Conservation (phyloP, 73 alveolate species). For the Blepharisma stoltei region DNA sequence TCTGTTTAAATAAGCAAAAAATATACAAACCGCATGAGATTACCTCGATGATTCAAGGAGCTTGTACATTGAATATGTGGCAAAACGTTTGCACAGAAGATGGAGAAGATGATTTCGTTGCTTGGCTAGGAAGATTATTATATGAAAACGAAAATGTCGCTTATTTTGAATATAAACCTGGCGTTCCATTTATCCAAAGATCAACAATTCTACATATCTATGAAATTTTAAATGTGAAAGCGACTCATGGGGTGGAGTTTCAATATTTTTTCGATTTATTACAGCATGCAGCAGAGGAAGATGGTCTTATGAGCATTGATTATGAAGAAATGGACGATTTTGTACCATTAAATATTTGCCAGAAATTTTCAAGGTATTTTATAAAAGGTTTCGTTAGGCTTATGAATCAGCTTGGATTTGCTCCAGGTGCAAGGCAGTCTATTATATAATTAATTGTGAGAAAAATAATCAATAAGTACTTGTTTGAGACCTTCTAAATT, state of each 20-base stretch:
- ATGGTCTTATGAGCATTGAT: slow-evolving; percentile 75
- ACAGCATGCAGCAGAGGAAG: slow-evolving; percentile 90
- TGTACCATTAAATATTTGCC: slow-evolving; percentile 83
- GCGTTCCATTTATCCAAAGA: slow-evolving; percentile 55
- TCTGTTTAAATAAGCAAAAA: slow-evolving; percentile 71
- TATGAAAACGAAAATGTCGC: slow-evolving; percentile 56
- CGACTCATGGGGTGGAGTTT: slow-evolving; percentile 91
- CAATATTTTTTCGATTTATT: slow-evolving; percentile 84
- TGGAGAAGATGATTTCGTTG: slow-evolving; percentile 74
- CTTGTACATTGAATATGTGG: slow-evolving; percentile 83
- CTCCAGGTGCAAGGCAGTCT: slow-evolving; percentile 1
- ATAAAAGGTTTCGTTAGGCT: slow-evolving; percentile 78
- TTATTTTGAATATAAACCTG: slow-evolving; percentile 45
- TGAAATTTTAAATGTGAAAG: slow-evolving; percentile 84
- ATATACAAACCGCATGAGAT: slow-evolving; percentile 82
- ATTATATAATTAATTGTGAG: too few species aligned
- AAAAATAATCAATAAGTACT: too few species aligned
- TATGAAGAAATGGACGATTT: slow-evolving; percentile 91
- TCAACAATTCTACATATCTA: slow-evolving; percentile 64
- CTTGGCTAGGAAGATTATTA: slow-evolving; percentile 83
- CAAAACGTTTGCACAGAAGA: slow-evolving; percentile 72
- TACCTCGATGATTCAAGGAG: slow-evolving; percentile 76
- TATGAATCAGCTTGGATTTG: slow-evolving; percentile 87
- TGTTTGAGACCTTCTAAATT: slow-evolving; percentile 1
- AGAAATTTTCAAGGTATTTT: slow-evolving; percentile 78